A percentile compares a stretch with the other conserved stretches of the same genome.
Conservation (phyloP, 1,139 yeast species). For the Chernovozyma aurita region DNA sequence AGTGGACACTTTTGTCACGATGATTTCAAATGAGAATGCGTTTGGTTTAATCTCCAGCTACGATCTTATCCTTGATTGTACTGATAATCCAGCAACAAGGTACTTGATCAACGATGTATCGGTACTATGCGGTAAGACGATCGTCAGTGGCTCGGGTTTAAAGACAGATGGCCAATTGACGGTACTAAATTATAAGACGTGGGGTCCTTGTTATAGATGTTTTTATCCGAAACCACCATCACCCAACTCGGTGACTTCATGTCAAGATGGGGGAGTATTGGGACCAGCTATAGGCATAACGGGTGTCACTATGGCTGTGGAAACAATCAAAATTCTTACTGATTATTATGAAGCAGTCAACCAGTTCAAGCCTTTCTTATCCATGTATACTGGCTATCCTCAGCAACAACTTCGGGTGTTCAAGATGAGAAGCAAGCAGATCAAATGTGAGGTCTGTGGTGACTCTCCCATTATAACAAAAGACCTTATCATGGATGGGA, state of each 20-base stretch:
- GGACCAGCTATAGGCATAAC: conserved; percentile 94
- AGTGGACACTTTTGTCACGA: conserved; percentile 47
- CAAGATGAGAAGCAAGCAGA: conserved; percentile 71
- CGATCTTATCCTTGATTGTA: conserved; percentile 85
- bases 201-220: conserved; percentile 94
- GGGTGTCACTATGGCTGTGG: conserved; percentile 87
- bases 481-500: conserved; percentile 40
- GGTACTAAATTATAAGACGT: conserved; percentile 58
- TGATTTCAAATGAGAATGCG: conserved; percentile 56
- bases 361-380: conserved; percentile 63
- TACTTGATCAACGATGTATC: conserved; percentile 86
- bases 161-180: conserved; percentile 88
- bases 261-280: conserved; percentile 92
- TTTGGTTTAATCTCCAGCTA: conserved; percentile 57
- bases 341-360: conserved; percentile 44
- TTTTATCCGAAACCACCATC: conserved; percentile 90
- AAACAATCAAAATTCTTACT: conserved; percentile 70
- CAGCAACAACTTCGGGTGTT: conserved; percentile 66
- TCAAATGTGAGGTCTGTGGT: conserved; percentile 65
- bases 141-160: conserved; percentile 90
- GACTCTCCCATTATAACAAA: conserved; percentile 43
- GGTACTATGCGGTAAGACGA: conserved; percentile 61
- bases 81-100: conserved; percentile 87
- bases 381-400: conserved; percentile 71
- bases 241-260: conserved; percentile 74